Evolutionary conservation across 2,329 filamentous ascomycete species (phyloP), one percentile per base, ranked within the genome.

Genomic region (Diaporthe amygdali): DNA sequence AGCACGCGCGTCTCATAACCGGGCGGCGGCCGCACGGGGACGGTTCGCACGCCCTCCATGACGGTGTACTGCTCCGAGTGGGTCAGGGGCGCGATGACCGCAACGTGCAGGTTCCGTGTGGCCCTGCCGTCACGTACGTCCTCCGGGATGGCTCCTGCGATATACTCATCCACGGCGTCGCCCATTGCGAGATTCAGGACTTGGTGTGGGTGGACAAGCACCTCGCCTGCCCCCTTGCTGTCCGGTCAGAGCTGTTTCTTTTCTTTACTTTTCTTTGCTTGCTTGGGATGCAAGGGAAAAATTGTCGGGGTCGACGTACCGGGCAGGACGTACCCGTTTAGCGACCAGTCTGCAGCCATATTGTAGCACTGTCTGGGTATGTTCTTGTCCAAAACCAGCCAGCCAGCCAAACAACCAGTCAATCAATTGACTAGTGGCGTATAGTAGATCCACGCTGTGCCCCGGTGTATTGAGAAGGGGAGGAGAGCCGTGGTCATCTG

Each of bases 171-270:
- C 20, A 47, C 44, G 7, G 20, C 5, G 2, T 47, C 44, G 20
- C 44, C 44, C 20, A n/a, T n/a, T 8, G 44, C 20, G 17, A 47
- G 20, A n/a, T 47, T 22, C 20, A 47, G 20, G 20, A 22, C 17
- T 8, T 47, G 20, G 8, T 22, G 20, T 2, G 44, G 44, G 20
- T 22, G 20, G 5, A 47, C 44, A n/a, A 47, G 44, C 2, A 22
- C 41, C n/a, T 27, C 52, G 41, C 66, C 47, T 66, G 25, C 34
- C 80, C 20, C 2, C n/a, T 47, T 22, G 20, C 17, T 22, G 20
- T 6, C 15, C 20, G 20, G 44, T 22, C 44, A 47, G 44, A n/a
- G n/a, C n/a, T n/a, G 20, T 8, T 5, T 22, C 5, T 47, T 44
- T 44, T 20, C 15, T n/a, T 8, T 8, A 7, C 10, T 3, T 47